Evolutionary conservation across 768 basidiomycete species (phyloP).

Genomic region (Leccinum incarnatum): DNA sequence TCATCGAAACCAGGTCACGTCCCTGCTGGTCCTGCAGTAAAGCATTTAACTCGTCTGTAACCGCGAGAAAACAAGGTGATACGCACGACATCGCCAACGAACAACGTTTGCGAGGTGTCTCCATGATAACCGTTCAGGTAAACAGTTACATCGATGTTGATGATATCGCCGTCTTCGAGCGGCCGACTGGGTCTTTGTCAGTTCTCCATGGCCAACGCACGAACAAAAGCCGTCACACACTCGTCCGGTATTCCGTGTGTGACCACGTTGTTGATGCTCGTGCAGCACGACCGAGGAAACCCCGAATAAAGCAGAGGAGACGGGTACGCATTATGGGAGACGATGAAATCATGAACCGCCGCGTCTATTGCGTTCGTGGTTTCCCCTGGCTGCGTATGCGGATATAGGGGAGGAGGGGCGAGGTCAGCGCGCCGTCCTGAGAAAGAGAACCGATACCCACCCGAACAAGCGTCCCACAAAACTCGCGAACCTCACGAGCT

Average conservation of each 20-base stretch:
- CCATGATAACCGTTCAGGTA: constrained; percentile 86
- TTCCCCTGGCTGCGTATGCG: constrained; percentile 48
- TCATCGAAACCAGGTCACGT: constrained; percentile 57
- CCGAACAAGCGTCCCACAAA: constrained; percentile 51
- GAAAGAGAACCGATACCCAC: constrained; percentile 28
- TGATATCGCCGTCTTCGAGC: constrained; percentile 77
- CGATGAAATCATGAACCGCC: constrained; percentile 68
- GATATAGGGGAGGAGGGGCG: too few species aligned
- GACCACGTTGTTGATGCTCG: constrained; percentile 83
- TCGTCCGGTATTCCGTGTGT: constrained; percentile 90
- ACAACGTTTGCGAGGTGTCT: constrained; percentile 82
- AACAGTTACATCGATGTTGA: constrained; percentile 87
- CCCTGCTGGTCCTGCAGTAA: constrained; percentile 65
- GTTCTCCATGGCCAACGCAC: not conserved
- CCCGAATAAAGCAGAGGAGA: constrained; percentile 75
- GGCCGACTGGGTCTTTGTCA: constrained; percentile 57
- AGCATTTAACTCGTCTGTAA: not conserved
- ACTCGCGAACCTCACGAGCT: constrained; percentile 55
- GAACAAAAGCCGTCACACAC: constrained; percentile 41
- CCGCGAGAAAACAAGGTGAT: not conserved
- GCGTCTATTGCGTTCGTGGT: constrained; percentile 78
- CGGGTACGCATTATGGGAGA: constrained; percentile 73
- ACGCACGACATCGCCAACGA: constrained; percentile 74
- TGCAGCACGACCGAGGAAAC: constrained; percentile 50
- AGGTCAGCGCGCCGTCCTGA: not conserved